Base-by-base conservation (phyloP, 805 yeast species). In the Wickerhamomyces ciferrii region DNA sequence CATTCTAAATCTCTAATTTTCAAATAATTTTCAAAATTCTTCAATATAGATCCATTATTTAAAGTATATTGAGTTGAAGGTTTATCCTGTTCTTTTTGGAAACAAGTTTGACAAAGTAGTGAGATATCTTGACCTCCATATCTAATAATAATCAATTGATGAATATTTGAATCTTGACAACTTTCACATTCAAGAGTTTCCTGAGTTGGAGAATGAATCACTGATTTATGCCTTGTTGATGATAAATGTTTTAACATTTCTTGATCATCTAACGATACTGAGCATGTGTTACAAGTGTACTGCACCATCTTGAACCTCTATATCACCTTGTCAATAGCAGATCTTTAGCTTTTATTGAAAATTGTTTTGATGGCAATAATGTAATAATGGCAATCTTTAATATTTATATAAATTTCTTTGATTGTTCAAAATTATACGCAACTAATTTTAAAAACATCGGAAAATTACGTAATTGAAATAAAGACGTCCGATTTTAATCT, bases 61-160 rank as follows among this genome's bases (percentile, higher is more conserved):
- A 78, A 54, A 2, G 79, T 63, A 51, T 80, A 79, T 43, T 71
- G 73, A 1, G 79, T 74, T 2, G 75, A 66, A 0, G 82, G 74
- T 41, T 66, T 69, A 14, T 71, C 78, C 17, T 53, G 53, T 25
- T 67, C 71, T 49, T 74, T 75, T 31, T 52, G 54, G 19, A 70
- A 60, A 56, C 86, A 80, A 5, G 49, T 41, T 29, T 63, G 65
- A 55, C 86, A 80, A 19, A 77, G 58, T 48, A 78, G 59, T 0
- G 71, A 60, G 71, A 80, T 74, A 53, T 78, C 83, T 17, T 75
- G 70, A 25, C 81, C 77, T 2, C 81, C 84, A 56, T 70, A 76
- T 35, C 84, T 59, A 8, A 75, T 65, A 40, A 80, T 66, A 43
- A 66, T 70, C 45, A 80, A 63, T 53, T 72, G 75, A 59, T 79